Evolutionary conservation across 371 early-diverging fungal species (phyloP).

Genomic region (Mucor sp.): DNA sequence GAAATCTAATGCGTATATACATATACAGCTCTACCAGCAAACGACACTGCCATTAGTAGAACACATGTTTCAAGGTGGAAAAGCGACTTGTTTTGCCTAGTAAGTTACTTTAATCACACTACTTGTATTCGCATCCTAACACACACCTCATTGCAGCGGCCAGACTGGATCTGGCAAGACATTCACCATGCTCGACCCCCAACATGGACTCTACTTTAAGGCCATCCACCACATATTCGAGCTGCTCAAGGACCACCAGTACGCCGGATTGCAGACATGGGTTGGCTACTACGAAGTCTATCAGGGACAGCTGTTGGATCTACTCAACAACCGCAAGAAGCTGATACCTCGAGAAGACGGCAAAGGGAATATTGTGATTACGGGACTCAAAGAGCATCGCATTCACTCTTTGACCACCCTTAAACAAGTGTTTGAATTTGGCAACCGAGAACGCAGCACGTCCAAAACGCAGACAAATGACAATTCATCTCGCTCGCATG

Average conservation of each 20-base stretch:
- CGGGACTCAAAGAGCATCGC: slow-evolving; percentile 81
- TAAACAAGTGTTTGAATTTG: slow-evolving; percentile 90
- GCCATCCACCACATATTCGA: slow-evolving; percentile 92
- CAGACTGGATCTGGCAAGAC: slow-evolving; percentile 99
- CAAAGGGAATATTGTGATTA: slow-evolving; percentile 88
- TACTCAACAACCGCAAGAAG: slow-evolving; percentile 84
- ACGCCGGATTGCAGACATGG: slow-evolving; percentile 72
- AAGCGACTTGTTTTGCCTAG: slow-evolving; percentile 98
- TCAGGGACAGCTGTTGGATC: slow-evolving; percentile 92
- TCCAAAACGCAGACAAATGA: slow-evolving; percentile 95
- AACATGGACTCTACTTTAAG: slow-evolving; percentile 85
- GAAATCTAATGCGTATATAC: slow-evolving; percentile 48
- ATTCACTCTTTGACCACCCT: slow-evolving; percentile 78
- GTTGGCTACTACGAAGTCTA: slow-evolving; percentile 98
- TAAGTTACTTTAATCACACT: slow-evolving; percentile 40
- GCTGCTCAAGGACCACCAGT: slow-evolving; percentile 61
- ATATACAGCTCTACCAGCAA: slow-evolving; percentile 56
- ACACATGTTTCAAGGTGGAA: slow-evolving; percentile 42
- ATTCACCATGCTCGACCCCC: slow-evolving; percentile 94
- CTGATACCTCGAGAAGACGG: slow-evolving; percentile 94
- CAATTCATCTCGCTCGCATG: slow-evolving; percentile 97
- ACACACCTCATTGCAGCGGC: slow-evolving; percentile 71
- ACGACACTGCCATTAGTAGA: neutral
- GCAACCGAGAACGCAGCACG: slow-evolving; percentile 85
- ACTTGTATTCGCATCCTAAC: neutral